Percentiles rank a stretch among this genome's conserved stretches.
phyloP scores from a whole-genome alignment of 768 basidiomycete genomes.

The Pleurotus djamor region DNA sequence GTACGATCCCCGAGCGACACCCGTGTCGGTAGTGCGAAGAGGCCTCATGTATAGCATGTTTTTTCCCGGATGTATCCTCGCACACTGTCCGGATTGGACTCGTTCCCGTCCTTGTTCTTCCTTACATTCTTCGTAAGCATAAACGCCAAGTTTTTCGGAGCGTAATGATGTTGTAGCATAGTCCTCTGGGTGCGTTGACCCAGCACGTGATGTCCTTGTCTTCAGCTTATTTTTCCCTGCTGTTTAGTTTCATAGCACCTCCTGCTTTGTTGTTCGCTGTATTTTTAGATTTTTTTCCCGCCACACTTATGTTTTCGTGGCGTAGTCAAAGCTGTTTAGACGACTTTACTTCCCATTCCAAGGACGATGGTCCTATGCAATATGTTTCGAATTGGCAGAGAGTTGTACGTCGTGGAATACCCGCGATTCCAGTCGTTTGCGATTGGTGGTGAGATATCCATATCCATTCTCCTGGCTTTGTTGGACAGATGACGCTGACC shows the following conservation, averaged over 20 bases:
- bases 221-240: background rate
- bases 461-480: no score
- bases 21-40: constrained; percentile 17
- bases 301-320: background rate
- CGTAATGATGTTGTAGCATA: constrained; percentile 2
- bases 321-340: background rate
- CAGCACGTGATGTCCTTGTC: background rate
- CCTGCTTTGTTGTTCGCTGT: background rate
- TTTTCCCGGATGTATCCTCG: background rate
- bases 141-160: background rate
- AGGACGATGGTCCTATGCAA: no score
- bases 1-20: constrained; percentile 17
- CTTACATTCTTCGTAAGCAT: background rate
- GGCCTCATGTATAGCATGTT: constrained; percentile 7
- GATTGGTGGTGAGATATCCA: no score
- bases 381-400: no score
- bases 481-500: no score
- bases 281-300: constrained; percentile 4
- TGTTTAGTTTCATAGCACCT: background rate
- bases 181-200: background rate
- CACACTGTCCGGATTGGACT: background rate
- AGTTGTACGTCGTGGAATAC: no score
- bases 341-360: no score
- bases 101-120: background rate
- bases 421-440: no score